A percentile compares a stretch with the other conserved stretches of the same genome.
phyloP scores from a whole-genome alignment of 345 rosid genomes.

The Clausena lansium region DNA sequence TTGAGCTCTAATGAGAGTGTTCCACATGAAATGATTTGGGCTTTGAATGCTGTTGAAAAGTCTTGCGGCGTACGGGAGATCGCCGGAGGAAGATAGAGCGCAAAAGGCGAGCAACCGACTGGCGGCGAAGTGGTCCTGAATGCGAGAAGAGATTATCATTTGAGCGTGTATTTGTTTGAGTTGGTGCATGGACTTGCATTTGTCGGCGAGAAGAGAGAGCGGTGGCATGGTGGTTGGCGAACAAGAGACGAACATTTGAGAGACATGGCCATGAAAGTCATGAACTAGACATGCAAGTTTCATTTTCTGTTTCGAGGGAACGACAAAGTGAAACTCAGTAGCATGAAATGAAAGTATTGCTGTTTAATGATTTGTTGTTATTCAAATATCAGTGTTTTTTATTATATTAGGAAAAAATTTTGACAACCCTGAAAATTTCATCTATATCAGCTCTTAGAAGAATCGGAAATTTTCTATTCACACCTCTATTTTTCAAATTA shows the following conservation, averaged over 20 bases:
- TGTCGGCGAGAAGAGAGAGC: conserved; percentile 21
- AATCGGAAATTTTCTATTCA: too few relatives aligned
- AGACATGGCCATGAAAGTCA: not conserved
- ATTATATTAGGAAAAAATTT: too few relatives aligned
- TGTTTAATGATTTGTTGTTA: too few relatives aligned
- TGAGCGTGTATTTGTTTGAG: conserved; percentile 28
- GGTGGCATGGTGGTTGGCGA: not conserved
- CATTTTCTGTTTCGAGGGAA: not conserved
- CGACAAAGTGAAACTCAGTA: too few relatives aligned
- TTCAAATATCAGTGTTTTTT: too few relatives aligned
- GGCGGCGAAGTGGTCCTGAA: conserved; percentile 24
- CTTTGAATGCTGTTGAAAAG: conserved; percentile 12
- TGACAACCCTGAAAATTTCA: too few relatives aligned
- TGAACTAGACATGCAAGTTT: not conserved
- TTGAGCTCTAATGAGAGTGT: conserved; percentile 28
- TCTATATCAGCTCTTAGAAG: too few relatives aligned
- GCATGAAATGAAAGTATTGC: too few relatives aligned
- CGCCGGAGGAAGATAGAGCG: conserved; percentile 18
- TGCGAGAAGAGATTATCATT: conserved; percentile 24
- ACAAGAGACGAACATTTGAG: not conserved
- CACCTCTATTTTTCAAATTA: too few relatives aligned
- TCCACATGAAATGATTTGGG: conserved; percentile 29
- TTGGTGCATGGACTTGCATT: conserved; percentile 23
- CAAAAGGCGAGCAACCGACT: conserved; percentile 24
- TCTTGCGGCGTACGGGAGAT: conserved; percentile 16